Conservation (phyloP, 176 grass and related monocot species). For the Tillandsia fasciculata region DNA sequence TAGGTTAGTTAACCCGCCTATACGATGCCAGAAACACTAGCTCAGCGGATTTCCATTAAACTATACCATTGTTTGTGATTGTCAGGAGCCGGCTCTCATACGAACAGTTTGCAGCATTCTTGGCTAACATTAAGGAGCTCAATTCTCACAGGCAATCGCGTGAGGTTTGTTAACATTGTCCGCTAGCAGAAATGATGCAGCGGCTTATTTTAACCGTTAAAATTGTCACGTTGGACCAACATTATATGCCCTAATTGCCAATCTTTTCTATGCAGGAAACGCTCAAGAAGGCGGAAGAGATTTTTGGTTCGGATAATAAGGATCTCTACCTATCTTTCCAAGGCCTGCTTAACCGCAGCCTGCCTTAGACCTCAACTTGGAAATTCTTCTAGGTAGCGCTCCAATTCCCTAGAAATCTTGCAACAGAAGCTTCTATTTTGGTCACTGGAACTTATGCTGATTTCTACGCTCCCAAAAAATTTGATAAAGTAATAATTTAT, state of each 20-base stretch:
- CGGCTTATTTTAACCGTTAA: background rate
- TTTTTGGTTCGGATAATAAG: slow-evolving; percentile 84
- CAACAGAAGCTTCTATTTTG: background rate
- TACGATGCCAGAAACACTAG: background rate
- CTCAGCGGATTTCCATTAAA: background rate
- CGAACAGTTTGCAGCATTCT: slow-evolving; percentile 94
- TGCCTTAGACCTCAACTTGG: slow-evolving; percentile 26
- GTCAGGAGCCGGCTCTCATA: slow-evolving; percentile 88
- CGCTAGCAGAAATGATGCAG: too few relatives aligned
- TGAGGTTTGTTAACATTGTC: slow-evolving; percentile 35
- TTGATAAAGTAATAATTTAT: too few relatives aligned
- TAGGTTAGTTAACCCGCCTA: slow-evolving; percentile 38
- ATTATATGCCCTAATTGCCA: background rate
- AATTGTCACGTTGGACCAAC: background rate
- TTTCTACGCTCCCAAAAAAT: too few relatives aligned
- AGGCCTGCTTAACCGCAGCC: slow-evolving; percentile 67
- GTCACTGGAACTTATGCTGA: too few relatives aligned
- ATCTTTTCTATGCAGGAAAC: slow-evolving; percentile 48
- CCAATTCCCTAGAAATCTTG: background rate
- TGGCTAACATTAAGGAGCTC: slow-evolving; percentile 95
- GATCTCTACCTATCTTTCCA: slow-evolving; percentile 86
- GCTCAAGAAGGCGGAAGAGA: slow-evolving; percentile 84
- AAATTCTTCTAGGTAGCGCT: background rate
- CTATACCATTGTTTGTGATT: slow-evolving; percentile 5
- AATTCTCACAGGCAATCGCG: slow-evolving; percentile 86